Percentiles rank a stretch among this genome's conserved stretches.
Evolutionary conservation across 257 asterid species (phyloP).

Genomic region (Solanum arcanum): DNA sequence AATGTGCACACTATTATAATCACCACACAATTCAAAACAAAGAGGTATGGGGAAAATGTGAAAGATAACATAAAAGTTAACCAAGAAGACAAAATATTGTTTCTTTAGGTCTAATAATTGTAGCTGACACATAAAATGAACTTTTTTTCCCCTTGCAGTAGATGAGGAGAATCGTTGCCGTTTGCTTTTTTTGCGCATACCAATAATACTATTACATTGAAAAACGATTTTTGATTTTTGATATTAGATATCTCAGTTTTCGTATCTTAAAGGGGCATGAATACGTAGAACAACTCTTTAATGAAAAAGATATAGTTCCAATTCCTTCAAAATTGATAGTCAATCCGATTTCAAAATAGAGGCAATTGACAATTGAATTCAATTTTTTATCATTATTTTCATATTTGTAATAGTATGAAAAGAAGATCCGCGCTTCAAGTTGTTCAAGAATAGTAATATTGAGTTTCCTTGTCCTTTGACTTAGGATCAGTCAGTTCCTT

Average conservation of each 20-base stretch:
- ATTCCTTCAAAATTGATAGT: too few relatives aligned
- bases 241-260: not conserved
- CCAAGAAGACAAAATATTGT: not conserved
- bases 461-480: too few relatives aligned
- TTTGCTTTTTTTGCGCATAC: not conserved
- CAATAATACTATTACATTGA: not conserved
- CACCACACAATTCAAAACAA: not conserved
- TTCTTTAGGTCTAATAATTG: not conserved
- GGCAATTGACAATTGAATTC: not conserved
- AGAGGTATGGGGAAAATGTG: not conserved
- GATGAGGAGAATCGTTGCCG: not conserved
- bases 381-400: too few relatives aligned
- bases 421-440: too few relatives aligned
- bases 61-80: not conserved
- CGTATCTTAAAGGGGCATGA: not conserved
- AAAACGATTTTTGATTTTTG: too few relatives aligned
- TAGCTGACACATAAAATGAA: not conserved
- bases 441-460: too few relatives aligned
- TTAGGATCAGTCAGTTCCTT: too few relatives aligned
- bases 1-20: not conserved
- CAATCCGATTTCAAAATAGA: too few relatives aligned
- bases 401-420: too few relatives aligned
- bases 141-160: not conserved
- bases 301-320: not conserved
- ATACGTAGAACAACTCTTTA: not conserved